Evolutionary conservation across 208 protist genomes (phyloP), one percentile per base, ranked within the genome.

Genomic region (Trypanosoma lewisi): DNA sequence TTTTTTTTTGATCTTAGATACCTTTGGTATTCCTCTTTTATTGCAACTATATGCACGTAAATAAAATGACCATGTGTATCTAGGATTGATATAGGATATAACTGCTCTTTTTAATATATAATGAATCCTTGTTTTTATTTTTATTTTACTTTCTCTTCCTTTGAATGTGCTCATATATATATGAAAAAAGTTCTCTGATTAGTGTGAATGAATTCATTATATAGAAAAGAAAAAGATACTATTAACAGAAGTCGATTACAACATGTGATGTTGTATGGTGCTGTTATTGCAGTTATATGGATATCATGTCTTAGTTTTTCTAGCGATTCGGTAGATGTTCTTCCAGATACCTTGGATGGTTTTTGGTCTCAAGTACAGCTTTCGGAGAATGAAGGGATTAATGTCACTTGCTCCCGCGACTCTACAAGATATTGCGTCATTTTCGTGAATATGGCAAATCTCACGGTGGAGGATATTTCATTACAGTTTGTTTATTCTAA

Each of bases 71-170:
- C n/a, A n/a, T n/a, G n/a, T n/a, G n/a, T n/a, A n/a, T n/a, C n/a
- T n/a, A n/a, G n/a, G n/a, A n/a, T n/a, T n/a, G n/a, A n/a, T n/a
- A n/a, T n/a, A n/a, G 7, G 14, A 16, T 41, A 41, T 48, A 73
- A 25, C 30, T 62, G 27, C 53, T 70, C 25, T 61, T 68, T 44
- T 51, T 79, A 4, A 66, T 51, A 49, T 23, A 44, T 23, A 47
- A 19, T 19, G 7, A 44, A 44, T 44, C 39, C 36, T 41, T 41
- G 36, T 51, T 31, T n/a, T 58, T 58, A 31, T 41, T 70, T 47
- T 68, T 49, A 42, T 52, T 47, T 60, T 19, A 58, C 64, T 44
- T 73, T 78, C 27, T 33, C 78, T 19, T 73, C 30, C 45, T 42
- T 80, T 41, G 61, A 67, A 21, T 62, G 65, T 50, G 27, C 2